phyloP scores from a whole-genome alignment of 306 rosid species.

The Quercus engelmannii region DNA sequence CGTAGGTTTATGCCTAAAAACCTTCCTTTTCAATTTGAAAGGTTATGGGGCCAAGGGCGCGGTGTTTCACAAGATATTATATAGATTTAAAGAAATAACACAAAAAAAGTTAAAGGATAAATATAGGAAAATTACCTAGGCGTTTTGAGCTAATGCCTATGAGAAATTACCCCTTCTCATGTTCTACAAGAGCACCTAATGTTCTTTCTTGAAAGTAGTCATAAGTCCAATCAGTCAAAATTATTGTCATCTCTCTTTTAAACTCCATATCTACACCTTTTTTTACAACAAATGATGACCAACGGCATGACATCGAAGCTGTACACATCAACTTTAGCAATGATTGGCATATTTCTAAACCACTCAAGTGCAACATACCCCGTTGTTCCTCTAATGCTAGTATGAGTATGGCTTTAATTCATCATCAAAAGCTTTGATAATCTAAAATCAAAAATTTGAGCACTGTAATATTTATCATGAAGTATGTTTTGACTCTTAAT shows the following conservation, averaged over 20 bases:
- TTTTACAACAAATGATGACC: slow-evolving; percentile 20
- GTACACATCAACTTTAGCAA: slow-evolving; percentile 22
- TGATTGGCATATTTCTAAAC: slow-evolving; percentile 12
- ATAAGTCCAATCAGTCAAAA: slow-evolving; percentile 35
- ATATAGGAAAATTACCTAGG: no score
- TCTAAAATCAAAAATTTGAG: slow-evolving; percentile 25
- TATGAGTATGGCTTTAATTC: background rate
- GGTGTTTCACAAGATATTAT: no score
- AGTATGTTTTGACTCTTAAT: slow-evolving; percentile 35
- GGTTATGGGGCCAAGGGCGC: no score
- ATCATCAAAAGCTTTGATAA: slow-evolving; percentile 23
- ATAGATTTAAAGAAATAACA: no score
- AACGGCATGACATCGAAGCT: slow-evolving; percentile 26
- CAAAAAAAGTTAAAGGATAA: no score
- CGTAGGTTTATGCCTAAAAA: no score
- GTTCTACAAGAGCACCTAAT: slow-evolving; percentile 7
- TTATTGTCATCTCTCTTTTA: slow-evolving; percentile 1
- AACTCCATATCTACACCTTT: slow-evolving; percentile 14
- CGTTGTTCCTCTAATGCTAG: slow-evolving; percentile 13
- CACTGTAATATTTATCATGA: slow-evolving; percentile 2
- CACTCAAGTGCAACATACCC: slow-evolving; percentile 32
- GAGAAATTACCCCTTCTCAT: background rate
- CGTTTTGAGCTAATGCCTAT: no score
- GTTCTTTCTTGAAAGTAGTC: slow-evolving; percentile 24
- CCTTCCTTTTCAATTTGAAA: no score